Base-by-base conservation (phyloP, 108 stramenopile species). In the Aureococcus anophagefferens region DNA sequence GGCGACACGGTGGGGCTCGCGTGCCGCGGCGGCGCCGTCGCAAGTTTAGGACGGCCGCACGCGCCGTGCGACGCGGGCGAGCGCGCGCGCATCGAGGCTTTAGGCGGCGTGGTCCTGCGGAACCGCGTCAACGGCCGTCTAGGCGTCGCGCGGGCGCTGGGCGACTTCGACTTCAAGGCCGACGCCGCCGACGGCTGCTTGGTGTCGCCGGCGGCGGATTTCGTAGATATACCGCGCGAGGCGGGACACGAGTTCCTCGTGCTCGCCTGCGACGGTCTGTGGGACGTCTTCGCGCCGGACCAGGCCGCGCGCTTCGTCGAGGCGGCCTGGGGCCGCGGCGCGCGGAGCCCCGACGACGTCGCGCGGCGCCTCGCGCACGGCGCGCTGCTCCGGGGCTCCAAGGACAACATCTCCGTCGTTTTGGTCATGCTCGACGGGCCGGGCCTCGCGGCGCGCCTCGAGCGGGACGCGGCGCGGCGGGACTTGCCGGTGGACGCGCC, bases 181-280 rank as follows among this genome's bases (percentile, higher is more conserved):
- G 76, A 72, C 33, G 33, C 70, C 14, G 36, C 71, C 9, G 70
- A 70, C 15, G 70, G 71, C 35, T 66, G 34, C 46, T 66, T 71
- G 4, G 45, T n/a, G 1, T 16, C 35, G 29, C 65, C 71, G 18
- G 37, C 25, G 25, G 35, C 71, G n/a, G 21, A n/a, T 9, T 44
- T 4, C 4, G 64, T n/a, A n/a, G n/a, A n/a, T n/a, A n/a, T n/a
- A n/a, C n/a, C n/a, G n/a, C n/a, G n/a, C n/a, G 33, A 33, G 33
- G 33, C 4, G 30, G 18, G 11, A 21, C 28, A 51, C 62, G 9
- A 66, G 0, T 85, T 86, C 68, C 21, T 83, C 46, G 76, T 86
- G 35, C 32, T 85, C 32, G 84, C 84, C n/a, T 86, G 85, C 62
- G 85, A 86, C 33, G 85, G 85, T 11, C 80, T 86, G 33, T 86